Evolutionary conservation across 1,284 basidiomycete species (phyloP), one percentile per base, ranked within the genome.

Genomic region (Ganoderma sinense): DNA sequence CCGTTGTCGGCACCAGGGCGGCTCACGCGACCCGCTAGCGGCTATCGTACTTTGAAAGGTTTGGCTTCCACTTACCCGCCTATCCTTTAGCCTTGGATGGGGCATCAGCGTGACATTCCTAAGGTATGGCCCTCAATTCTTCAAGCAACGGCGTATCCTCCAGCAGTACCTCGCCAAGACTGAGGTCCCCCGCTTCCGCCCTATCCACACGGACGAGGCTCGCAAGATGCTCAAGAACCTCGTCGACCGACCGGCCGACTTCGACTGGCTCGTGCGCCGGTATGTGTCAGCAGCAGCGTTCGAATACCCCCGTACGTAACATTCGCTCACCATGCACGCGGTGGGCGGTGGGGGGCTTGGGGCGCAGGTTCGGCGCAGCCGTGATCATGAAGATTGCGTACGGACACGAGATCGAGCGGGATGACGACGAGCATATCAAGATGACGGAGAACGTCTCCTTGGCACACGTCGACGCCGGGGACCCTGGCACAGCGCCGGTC

Each of bases 341-440:
- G 63, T 33, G 20, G 39, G 48, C 48, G 23, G 48, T 53, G 48
- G 45, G 20, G n/a, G n/a, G 36, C 41, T 41, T 41, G 23, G 48
- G 48, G 48, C 10, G 33, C 65, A 76, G 75, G 53, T 77, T 65
- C 39, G 65, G 73, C 23, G 68, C 67, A 1, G 73, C 70, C 5
- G 64, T 74, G 45, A 66, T 77, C 40, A 76, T 76, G 74, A 75
- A 77, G 68, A 76, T 77, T 33, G 69, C 75, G n/a, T 77, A 77
- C 64, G 76, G 76, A 4, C 75, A 76, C 66, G 65, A 73, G 59
- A 72, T 76, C 48, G 63, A 68, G 62, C 67, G 68, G 14, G 75
- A 75, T 51, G 68, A 71, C 63, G 76, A 77, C 56, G 71, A 69
- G 40, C 75, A 75, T 68, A 72, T 76, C 64, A 70, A 70, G 56